These are phyloP conservation scores for Exophiala sp. DNA, from an alignment of 2,329 filamentous ascomycete species.

Conservation along the genomic window DNA sequence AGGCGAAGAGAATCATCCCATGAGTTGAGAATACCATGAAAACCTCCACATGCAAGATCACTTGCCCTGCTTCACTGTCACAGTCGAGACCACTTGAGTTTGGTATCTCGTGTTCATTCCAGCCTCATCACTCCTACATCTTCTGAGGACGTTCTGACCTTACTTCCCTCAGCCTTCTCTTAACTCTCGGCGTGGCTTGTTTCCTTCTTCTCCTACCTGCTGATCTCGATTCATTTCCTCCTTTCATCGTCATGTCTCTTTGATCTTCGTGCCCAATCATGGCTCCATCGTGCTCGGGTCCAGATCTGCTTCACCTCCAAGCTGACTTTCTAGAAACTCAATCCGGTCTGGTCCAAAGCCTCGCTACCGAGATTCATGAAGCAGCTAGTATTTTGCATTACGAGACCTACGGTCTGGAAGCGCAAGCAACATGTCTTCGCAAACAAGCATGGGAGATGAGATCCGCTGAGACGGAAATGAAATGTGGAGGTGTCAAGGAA, in stretches of 20 bases:
- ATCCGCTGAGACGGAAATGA: neutral
- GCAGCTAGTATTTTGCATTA: slow-evolving; percentile 4
- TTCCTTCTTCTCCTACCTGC: no score
- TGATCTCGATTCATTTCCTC: neutral
- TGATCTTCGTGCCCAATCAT: slow-evolving; percentile 2
- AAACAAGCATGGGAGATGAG: slow-evolving; percentile 5
- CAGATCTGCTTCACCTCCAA: slow-evolving; percentile 3
- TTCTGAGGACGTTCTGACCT: no score
- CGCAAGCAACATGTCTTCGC: slow-evolving; percentile 1
- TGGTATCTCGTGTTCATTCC: no score
- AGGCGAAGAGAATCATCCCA: neutral
- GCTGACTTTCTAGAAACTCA: slow-evolving; percentile 11
- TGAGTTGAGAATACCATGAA: no score
- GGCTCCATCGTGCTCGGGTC: neutral
- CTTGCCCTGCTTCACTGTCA: neutral
- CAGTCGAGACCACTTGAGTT: no score
- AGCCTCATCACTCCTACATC: no score
- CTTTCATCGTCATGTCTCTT: neutral
- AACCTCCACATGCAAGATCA: neutral
- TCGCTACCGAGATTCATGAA: slow-evolving; percentile 5
- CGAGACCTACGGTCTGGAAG: slow-evolving; percentile 11
- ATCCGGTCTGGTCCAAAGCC: slow-evolving; percentile 3
- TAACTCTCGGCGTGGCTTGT: no score
- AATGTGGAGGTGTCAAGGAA: neutral
- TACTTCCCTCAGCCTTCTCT: no score